Evolutionary conservation across 805 yeast genomes (phyloP), one percentile per base, ranked within the genome.

Genomic region (Metschnikowia kofuensis): DNA sequence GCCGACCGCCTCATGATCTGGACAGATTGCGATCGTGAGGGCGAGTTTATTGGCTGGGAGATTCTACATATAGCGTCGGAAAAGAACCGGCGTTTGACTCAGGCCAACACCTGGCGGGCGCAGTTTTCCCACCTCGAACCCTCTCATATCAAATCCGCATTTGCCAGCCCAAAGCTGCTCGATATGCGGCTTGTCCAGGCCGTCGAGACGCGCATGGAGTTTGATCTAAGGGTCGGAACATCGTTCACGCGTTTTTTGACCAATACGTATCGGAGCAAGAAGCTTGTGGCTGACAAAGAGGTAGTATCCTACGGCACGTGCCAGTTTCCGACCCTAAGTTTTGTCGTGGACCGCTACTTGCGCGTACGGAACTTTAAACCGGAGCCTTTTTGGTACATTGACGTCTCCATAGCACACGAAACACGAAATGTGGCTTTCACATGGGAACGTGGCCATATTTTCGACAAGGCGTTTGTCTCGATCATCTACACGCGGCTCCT

Each of bases 271-370:
- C 70, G 69, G 55, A 61, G 61, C 39, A 53, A 53, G 29, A 59
- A 62, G 34, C 58, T 77, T 12, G 58, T 65, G n/a, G 70, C 64
- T 14, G 66, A 63, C 16, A 56, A 62, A 50, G 55, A 69, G 73
- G 62, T 69, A 6, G 74, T 86, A 0, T 89, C 96, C 1, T 94
- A 91, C 64, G 99, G 99, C 2, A 77, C 81, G 2, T 94, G 99
- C 63, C 99, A 94, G 63, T 94, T 94, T 59, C 99, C 99, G 2
- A 92, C 99, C 0, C 72, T 94, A 44, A 98, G 99, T 3, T 94
- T 94, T 67, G 91, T 94, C 0, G 98, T 94, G 10, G 99, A 94
- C 60, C 73, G 99, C 50, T 90, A 83, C 63, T 82, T 83, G 49
- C 74, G 96, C 48, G 86, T 87, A 32, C 78, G 81, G 58, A 72